Percentiles rank a stretch among this genome's conserved stretches.
Conservation (phyloP, 306 rosid species). For the Vigna nakashimae region DNA sequence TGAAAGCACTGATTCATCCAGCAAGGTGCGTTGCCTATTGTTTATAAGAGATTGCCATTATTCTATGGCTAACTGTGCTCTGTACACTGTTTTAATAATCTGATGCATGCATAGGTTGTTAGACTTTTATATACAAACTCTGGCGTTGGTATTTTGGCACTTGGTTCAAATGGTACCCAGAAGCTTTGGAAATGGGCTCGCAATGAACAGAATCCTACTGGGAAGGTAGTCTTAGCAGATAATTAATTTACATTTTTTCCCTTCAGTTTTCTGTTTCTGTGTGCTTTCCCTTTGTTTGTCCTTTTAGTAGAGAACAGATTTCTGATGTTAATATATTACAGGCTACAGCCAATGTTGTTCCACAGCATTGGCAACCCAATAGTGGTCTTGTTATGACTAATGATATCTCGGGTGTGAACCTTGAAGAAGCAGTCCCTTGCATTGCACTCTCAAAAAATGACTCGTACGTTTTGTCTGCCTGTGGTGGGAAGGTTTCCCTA, state of each 20-base stretch:
- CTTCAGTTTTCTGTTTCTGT: slow-evolving; percentile 17
- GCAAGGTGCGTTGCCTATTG: slow-evolving; percentile 66
- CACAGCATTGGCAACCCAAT: slow-evolving; percentile 85
- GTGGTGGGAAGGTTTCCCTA: slow-evolving; percentile 84
- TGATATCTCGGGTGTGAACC: slow-evolving; percentile 77
- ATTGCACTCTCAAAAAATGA: slow-evolving; percentile 84
- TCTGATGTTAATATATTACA: slow-evolving; percentile 56
- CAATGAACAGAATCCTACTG: slow-evolving; percentile 69
- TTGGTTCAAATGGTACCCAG: slow-evolving; percentile 87
- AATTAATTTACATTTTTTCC: slow-evolving; percentile 2
- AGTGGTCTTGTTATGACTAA: slow-evolving; percentile 85
- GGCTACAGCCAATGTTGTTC: slow-evolving; percentile 92
- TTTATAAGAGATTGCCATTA: slow-evolving; percentile 23
- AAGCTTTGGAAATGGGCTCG: slow-evolving; percentile 89
- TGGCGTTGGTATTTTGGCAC: slow-evolving; percentile 85
- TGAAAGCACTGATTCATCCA: slow-evolving; percentile 71
- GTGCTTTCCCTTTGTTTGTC: slow-evolving; percentile 27
- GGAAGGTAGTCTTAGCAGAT: slow-evolving; percentile 64
- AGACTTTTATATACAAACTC: slow-evolving; percentile 79
- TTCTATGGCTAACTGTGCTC: slow-evolving; percentile 21
- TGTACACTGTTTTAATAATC: slow-evolving; percentile 19
- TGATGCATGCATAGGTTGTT: slow-evolving; percentile 61
- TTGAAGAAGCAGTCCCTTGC: slow-evolving; percentile 86
- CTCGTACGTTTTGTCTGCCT: slow-evolving; percentile 85
- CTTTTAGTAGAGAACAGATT: slow-evolving; percentile 39